phyloP scores from a whole-genome alignment of 805 yeast genomes.

The Candida ovalis region DNA sequence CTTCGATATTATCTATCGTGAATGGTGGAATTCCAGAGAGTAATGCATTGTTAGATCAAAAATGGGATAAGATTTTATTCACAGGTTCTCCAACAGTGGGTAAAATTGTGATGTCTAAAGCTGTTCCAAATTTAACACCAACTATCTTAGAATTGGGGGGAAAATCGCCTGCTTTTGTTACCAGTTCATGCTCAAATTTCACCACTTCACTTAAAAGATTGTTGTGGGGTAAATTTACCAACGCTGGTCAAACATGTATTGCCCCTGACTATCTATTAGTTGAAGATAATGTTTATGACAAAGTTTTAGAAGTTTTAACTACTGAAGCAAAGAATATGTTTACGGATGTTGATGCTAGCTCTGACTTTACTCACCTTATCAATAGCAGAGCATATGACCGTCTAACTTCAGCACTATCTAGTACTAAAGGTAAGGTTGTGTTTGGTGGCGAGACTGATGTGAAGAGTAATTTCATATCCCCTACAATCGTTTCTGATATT shows the following conservation, averaged over 20 bases:
- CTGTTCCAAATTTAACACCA: slow-evolving; percentile 84
- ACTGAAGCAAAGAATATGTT: slow-evolving; percentile 43
- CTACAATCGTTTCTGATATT: slow-evolving; percentile 68
- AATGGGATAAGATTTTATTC: slow-evolving; percentile 78
- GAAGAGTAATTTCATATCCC: slow-evolving; percentile 52
- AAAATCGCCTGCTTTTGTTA: slow-evolving; percentile 78
- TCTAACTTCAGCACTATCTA: slow-evolving; percentile 38
- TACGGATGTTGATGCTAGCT: slow-evolving; percentile 33
- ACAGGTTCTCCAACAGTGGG: slow-evolving; percentile 84
- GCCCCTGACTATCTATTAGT: slow-evolving; percentile 80
- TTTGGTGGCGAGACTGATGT: slow-evolving; percentile 39
- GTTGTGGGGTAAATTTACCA: slow-evolving; percentile 72
- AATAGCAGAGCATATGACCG: slow-evolving; percentile 50
- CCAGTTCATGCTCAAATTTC: slow-evolving; percentile 45
- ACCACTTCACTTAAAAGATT: slow-evolving; percentile 44
- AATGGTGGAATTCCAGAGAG: slow-evolving; percentile 70
- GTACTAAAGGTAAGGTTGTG: slow-evolving; percentile 51
- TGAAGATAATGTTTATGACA: slow-evolving; percentile 53
- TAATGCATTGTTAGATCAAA: slow-evolving; percentile 49
- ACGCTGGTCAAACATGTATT: slow-evolving; percentile 89
- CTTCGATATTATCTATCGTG: slow-evolving; percentile 56
- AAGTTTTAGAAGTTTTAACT: slow-evolving; percentile 43
- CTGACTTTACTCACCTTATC: slow-evolving; percentile 58
- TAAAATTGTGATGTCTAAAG: slow-evolving; percentile 67
- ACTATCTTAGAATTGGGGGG: slow-evolving; percentile 85